Percentiles rank a stretch among this genome's conserved stretches.
These are phyloP conservation scores for Bonia amplexicaulis DNA, from an alignment of 176 grass and related monocot species.

Conservation along the genomic window DNA sequence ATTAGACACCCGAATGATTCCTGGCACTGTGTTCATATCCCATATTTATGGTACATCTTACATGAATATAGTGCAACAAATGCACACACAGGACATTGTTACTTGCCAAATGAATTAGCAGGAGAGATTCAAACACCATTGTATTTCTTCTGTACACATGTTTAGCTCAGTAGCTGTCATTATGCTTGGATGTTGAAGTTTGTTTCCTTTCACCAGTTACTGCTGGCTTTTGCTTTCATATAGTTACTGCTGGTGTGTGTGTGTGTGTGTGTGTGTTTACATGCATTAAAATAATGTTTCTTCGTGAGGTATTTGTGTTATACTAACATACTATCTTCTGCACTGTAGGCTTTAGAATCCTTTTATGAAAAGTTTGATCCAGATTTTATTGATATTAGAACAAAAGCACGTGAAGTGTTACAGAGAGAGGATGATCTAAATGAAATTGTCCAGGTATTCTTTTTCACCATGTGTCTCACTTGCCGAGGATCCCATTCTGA, in stretches of 20 bases:
- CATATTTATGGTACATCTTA: neutral
- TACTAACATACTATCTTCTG: neutral
- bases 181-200: neutral
- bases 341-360: constrained; percentile 66
- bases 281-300: neutral
- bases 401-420: constrained; percentile 83
- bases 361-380: constrained; percentile 80
- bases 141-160: neutral
- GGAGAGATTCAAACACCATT: neutral
- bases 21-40: neutral
- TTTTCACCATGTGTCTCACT: constrained; percentile 6
- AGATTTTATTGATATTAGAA: constrained; percentile 82
- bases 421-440: constrained; percentile 92
- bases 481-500: neutral
- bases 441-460: constrained; percentile 90
- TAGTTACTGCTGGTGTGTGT: no score
- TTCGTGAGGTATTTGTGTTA: neutral
- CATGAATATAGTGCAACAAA: neutral
- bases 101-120: neutral
- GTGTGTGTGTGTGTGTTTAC: no score
- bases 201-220: neutral
- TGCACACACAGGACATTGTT: no score
- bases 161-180: neutral
- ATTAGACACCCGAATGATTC: neutral
- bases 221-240: no score